Evolutionary conservation across 345 rosid species (phyloP).

Genomic region (Populus deltoides): DNA sequence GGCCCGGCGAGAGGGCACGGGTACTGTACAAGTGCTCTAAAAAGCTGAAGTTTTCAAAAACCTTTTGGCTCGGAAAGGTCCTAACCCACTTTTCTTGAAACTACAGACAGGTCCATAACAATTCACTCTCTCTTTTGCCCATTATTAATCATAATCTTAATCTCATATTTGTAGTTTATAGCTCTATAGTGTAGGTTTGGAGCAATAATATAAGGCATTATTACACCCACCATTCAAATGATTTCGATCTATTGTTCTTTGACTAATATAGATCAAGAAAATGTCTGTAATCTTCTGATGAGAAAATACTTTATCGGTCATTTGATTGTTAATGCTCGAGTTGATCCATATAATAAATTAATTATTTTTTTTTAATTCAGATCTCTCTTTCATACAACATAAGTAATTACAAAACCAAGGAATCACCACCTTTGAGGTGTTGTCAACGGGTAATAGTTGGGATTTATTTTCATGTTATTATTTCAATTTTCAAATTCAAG

Average conservation of each 20-base stretch:
- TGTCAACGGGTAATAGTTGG: too few species aligned
- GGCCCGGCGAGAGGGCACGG: conserved; percentile 29
- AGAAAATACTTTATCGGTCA: background rate
- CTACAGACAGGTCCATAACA: background rate
- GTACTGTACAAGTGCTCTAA: conserved; percentile 34
- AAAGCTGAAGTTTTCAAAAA: conserved; percentile 31
- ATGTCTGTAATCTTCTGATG: background rate
- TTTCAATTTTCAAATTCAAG: too few species aligned
- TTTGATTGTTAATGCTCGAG: background rate
- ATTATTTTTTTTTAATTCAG: too few species aligned
- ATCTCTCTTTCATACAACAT: too few species aligned
- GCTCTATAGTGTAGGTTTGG: background rate
- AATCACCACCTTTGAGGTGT: too few species aligned
- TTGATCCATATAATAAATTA: background rate
- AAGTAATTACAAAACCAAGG: too few species aligned
- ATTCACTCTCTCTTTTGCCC: background rate
- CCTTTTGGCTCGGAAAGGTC: conserved; percentile 12
- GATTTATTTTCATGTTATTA: too few species aligned
- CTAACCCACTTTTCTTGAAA: conserved; percentile 1
- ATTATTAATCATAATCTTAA: background rate
- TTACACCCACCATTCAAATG: background rate
- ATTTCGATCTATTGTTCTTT: background rate
- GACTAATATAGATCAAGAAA: background rate
- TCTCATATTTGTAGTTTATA: background rate
- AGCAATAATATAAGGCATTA: background rate